A percentile compares a stretch with the other conserved stretches of the same genome.
These are phyloP conservation scores for Syncephalastrum contaminatum DNA, from an alignment of 371 early-diverging fungal species.

Conservation along the genomic window DNA sequence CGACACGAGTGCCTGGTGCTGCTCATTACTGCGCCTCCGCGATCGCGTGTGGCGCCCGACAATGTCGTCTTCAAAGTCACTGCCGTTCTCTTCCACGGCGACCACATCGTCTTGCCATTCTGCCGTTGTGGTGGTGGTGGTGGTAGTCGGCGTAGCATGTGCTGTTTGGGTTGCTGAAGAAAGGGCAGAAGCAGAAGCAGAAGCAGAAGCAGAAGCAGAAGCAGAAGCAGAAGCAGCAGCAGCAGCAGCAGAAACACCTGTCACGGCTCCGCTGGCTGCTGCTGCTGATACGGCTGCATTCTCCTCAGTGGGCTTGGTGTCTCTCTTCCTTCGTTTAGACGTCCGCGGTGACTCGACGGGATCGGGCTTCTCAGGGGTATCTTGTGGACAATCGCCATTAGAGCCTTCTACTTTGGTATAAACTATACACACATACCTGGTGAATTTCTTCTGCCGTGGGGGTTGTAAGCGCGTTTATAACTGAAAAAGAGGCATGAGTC, in stretches of 20 bases:
- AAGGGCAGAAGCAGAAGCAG: too few relatives aligned
- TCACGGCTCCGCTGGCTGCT: slow-evolving; percentile 4
- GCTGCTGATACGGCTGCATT: slow-evolving; percentile 17
- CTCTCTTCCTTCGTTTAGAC: slow-evolving; percentile 34
- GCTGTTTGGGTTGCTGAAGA: too few relatives aligned
- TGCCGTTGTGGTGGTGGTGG: too few relatives aligned
- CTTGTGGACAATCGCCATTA: not conserved
- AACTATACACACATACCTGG: too few relatives aligned
- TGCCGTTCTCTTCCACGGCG: not conserved
- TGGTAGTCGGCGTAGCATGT: too few relatives aligned
- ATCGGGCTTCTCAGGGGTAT: slow-evolving; percentile 6
- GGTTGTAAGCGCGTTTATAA: slow-evolving; percentile 23
- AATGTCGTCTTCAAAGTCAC: not conserved
- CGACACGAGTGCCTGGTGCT: not conserved
- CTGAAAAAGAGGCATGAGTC: slow-evolving; percentile 9
- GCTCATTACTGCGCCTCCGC: slow-evolving; percentile 9
- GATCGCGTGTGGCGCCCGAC: slow-evolving; percentile 11
- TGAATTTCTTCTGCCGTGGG: slow-evolving; percentile 15
- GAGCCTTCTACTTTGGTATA: too few relatives aligned
- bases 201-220: too few relatives aligned
- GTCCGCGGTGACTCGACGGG: slow-evolving; percentile 13
- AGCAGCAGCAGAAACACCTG: too few relatives aligned
- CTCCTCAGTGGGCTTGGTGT: slow-evolving; percentile 18
- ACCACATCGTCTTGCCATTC: not conserved
- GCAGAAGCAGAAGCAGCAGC: too few relatives aligned